These are phyloP conservation scores for Nelumbo lutea DNA, from an alignment of 164 flowering plant species.

Conservation along the genomic window DNA sequence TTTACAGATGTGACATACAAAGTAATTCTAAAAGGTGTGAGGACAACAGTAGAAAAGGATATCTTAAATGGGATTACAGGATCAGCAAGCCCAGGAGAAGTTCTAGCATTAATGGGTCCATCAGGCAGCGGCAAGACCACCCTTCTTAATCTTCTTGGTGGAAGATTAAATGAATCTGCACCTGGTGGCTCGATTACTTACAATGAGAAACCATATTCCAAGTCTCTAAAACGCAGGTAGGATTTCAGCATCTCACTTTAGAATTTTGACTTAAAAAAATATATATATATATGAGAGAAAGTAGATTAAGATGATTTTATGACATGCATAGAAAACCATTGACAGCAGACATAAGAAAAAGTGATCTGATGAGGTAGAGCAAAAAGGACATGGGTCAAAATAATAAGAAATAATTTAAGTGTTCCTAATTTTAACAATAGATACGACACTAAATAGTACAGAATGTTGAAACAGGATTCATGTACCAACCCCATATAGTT, in stretches of 20 bases:
- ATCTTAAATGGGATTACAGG: slow-evolving; percentile 85
- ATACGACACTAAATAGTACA: too few species aligned
- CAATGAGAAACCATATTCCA: slow-evolving; percentile 81
- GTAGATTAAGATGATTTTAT: too few species aligned
- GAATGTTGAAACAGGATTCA: too few species aligned
- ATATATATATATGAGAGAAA: too few species aligned
- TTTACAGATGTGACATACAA: slow-evolving; percentile 82
- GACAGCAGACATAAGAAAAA: too few species aligned
- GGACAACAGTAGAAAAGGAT: slow-evolving; percentile 50
- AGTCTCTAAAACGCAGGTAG: slow-evolving; percentile 83
- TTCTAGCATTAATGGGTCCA: slow-evolving; percentile 93
- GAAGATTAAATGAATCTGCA: slow-evolving; percentile 41
- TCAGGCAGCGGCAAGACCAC: slow-evolving; percentile 96
- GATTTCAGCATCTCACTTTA: not conserved
- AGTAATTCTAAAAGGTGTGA: slow-evolving; percentile 59
- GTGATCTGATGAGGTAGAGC: too few species aligned
- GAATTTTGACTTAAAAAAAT: too few species aligned
- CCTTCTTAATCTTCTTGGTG: slow-evolving; percentile 74
- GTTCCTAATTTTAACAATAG: too few species aligned
- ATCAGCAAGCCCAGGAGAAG: slow-evolving; percentile 75
- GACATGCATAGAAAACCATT: too few species aligned
- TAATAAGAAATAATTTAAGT: too few species aligned
- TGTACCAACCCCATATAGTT: too few species aligned
- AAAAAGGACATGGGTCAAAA: too few species aligned
- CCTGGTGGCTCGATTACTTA: slow-evolving; percentile 68